Evolutionary conservation across 179 eudicot species (phyloP).

Genomic region (Pouteria campechiana): DNA sequence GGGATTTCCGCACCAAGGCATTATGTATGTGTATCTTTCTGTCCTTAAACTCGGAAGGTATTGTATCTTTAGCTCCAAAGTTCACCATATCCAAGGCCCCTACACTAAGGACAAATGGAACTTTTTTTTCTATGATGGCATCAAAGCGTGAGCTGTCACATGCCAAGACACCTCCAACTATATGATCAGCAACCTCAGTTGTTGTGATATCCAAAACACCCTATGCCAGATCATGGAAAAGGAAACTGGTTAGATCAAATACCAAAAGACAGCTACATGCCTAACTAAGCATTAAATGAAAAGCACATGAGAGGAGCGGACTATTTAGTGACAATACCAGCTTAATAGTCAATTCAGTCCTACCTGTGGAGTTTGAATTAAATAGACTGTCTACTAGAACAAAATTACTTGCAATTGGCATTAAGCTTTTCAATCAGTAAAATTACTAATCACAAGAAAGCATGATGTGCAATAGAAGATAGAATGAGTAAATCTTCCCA

Average conservation of each 20-base stretch:
- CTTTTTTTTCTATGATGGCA: conserved; percentile 57
- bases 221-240: conserved; percentile 18
- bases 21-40: conserved; percentile 72
- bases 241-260: no score
- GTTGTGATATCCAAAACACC: conserved; percentile 97
- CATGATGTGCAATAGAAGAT: no score
- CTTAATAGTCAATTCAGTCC: no score
- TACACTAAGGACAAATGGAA: conserved; percentile 80
- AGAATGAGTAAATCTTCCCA: no score
- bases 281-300: neutral
- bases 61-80: conserved; percentile 59
- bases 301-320: neutral
- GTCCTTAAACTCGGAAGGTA: conserved; percentile 60
- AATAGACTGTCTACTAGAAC: no score
- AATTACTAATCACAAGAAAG: no score
- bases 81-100: conserved; percentile 99
- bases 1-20: conserved; percentile 75
- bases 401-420: no score
- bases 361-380: no score
- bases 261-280: no score
- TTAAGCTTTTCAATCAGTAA: no score
- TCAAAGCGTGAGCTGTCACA: conserved; percentile 87
- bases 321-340: no score
- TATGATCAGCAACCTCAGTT: conserved; percentile 91
- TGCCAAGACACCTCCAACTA: conserved; percentile 96